Evolutionary conservation across 1,284 basidiomycete genomes (phyloP).

Genomic region (Inonotus hispidus): DNA sequence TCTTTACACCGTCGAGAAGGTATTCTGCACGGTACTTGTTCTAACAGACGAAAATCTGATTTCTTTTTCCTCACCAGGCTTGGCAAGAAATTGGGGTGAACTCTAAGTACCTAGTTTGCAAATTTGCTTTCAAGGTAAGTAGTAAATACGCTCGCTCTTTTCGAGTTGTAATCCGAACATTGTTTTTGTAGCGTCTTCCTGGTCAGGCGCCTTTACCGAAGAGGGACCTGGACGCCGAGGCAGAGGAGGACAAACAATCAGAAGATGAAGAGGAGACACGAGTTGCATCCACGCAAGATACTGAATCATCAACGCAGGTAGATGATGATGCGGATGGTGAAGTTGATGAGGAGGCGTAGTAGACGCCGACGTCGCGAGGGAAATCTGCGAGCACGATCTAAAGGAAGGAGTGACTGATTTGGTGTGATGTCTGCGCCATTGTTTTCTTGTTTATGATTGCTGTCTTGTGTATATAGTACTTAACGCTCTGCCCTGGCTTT

Average conservation of each 20-base stretch:
- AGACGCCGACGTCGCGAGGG: neutral
- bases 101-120: constrained; percentile 64
- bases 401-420: neutral
- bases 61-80: constrained; percentile 38
- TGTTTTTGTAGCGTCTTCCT: constrained; percentile 46
- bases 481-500: neutral
- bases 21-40: constrained; percentile 25
- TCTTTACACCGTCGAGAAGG: constrained; percentile 71
- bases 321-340: constrained; percentile 4
- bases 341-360: constrained; percentile 8
- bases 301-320: constrained; percentile 2
- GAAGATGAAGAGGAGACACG: constrained; percentile 27
- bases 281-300: constrained; percentile 29
- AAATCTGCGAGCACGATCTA: neutral
- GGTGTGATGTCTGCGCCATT: no score
- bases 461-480: neutral
- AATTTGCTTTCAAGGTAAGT: constrained; percentile 68
- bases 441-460: neutral
- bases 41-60: neutral
- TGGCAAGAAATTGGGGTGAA: constrained; percentile 69
- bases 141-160: neutral
- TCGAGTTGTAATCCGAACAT: neutral
- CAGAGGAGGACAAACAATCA: constrained; percentile 19
- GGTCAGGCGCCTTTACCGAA: constrained; percentile 53
- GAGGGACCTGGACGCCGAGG: constrained; percentile 25